Evolutionary conservation across 2,329 filamentous ascomycete genomes (phyloP), one percentile per base, ranked within the genome.

Genomic region (Fusarium odoratissimum): DNA sequence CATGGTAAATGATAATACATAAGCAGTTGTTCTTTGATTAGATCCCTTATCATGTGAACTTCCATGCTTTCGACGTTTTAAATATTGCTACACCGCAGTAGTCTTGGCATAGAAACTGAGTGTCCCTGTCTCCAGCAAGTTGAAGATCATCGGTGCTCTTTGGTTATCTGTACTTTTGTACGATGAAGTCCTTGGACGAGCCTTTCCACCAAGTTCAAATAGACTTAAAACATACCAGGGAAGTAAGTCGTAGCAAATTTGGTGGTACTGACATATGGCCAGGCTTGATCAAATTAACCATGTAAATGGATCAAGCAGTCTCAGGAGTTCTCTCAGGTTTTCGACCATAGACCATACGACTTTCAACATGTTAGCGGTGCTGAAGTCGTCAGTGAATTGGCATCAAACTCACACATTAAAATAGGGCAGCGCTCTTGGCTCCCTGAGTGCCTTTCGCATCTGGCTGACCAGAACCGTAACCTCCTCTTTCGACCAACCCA

Each of bases 401-500:
- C 6, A 41, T 21, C 8, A 17, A 16, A 40, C 41, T 58, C 58
- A 67, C 63, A n/a, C 30, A 41, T 42, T 19, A 19, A 62, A 56
- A 35, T 56, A 51, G 3, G 67, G 37, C 23, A 71, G 11, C 0
- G 41, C 35, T 42, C 41, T 67, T 30, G 51, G 51, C 8, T 67
- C 51, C 14, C 37, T 52, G 16, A 75, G 64, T 12, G 68, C 71
- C 11, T 41, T 52, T 9, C 68, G 63, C 71, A 72, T 74, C 41
- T 60, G 56, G 13, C 48, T 45, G 17, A 75, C 73, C 17, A 75
- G 41, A 9, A 57, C 35, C 6, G 61, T 57, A 10, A 71, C 60
- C 44, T 75, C 57, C 5, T 51, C 56, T n/a, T 38, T 45, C 16
- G 67, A 61, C 68, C 73, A 74, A 16, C 68, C 73, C 42, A 74